Percentiles rank a stretch among this genome's conserved stretches.
These are phyloP conservation scores for Syzygium grande DNA, from an alignment of 345 rosid species.

Conservation along the genomic window DNA sequence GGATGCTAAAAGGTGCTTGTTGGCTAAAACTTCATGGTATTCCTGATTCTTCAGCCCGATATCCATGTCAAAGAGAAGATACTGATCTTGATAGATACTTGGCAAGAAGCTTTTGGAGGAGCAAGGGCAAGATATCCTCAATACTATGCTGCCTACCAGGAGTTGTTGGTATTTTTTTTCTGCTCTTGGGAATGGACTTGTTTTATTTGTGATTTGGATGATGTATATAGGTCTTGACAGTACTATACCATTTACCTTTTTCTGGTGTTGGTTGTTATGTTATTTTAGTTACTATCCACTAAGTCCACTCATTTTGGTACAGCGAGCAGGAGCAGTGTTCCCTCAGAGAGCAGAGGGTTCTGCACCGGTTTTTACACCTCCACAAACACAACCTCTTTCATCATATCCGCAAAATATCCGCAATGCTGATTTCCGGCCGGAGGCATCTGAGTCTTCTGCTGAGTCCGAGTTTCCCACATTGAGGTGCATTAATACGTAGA, in stretches of 20 bases:
- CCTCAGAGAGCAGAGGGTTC: conserved; percentile 90
- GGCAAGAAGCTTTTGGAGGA: conserved; percentile 99
- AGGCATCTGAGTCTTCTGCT: conserved; percentile 59
- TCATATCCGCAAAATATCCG: conserved; percentile 78
- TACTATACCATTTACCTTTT: not conserved
- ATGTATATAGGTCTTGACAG: not conserved
- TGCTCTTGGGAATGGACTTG: not conserved
- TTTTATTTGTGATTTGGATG: not conserved
- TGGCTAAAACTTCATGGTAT: not conserved
- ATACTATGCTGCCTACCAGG: conserved; percentile 94
- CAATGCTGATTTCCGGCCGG: conserved; percentile 44
- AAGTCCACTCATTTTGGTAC: conserved; percentile 17
- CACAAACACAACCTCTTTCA: conserved; percentile 84
- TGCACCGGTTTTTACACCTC: conserved; percentile 92
- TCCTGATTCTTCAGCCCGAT: conserved; percentile 9
- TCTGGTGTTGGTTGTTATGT: not conserved
- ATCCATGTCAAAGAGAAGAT: conserved; percentile 93
- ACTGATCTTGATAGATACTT: conserved; percentile 74
- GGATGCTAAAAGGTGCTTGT: not conserved
- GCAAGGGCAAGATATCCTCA: conserved; percentile 98
- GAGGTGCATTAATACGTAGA: conserved; percentile 34
- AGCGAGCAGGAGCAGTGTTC: conserved; percentile 99
- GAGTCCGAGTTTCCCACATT: conserved; percentile 87
- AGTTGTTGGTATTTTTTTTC: conserved; percentile 68
- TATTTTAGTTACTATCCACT: not conserved